Conservation (phyloP, 768 basidiomycete species). For the Peribolospora baueri region DNA sequence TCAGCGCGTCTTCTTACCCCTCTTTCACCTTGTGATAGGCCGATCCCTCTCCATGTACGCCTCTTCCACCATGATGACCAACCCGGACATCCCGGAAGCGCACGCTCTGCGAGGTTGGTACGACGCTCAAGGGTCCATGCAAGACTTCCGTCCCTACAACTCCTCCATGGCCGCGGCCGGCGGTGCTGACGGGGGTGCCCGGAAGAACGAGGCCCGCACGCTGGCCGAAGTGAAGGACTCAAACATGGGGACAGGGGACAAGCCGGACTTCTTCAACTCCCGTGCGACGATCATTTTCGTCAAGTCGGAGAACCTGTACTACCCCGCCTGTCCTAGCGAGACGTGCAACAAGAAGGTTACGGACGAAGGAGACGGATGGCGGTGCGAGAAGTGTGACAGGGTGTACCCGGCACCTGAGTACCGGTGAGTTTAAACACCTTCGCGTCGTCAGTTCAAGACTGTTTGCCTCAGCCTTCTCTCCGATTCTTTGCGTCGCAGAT, state of each 20-base stretch:
- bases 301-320: conserved; percentile 45
- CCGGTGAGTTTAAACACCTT: conserved; percentile 30
- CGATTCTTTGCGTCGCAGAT: conserved; percentile 13
- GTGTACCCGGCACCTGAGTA: conserved; percentile 45
- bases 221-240: conserved; percentile 54
- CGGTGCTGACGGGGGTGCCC: conserved; percentile 22
- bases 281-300: conserved; percentile 72
- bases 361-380: conserved; percentile 41
- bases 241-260: conserved; percentile 36
- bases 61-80: conserved; percentile 53
- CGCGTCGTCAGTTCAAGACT: background rate
- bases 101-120: conserved; percentile 79
- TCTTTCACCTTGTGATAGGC: conserved; percentile 23
- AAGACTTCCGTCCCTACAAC: conserved; percentile 49
- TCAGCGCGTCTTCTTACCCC: background rate
- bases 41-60: conserved; percentile 63
- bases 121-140: conserved; percentile 38
- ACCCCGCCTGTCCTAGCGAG: conserved; percentile 62
- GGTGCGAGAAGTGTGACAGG: conserved; percentile 77
- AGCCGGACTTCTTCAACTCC: conserved; percentile 50
- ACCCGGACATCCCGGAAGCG: conserved; percentile 79
- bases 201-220: conserved; percentile 47
- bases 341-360: conserved; percentile 77
- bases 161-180: conserved; percentile 22
- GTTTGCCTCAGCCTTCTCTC: conserved; percentile 2